phyloP scores from a whole-genome alignment of 2,329 filamentous ascomycete genomes.

The Fusarium annulatum region DNA sequence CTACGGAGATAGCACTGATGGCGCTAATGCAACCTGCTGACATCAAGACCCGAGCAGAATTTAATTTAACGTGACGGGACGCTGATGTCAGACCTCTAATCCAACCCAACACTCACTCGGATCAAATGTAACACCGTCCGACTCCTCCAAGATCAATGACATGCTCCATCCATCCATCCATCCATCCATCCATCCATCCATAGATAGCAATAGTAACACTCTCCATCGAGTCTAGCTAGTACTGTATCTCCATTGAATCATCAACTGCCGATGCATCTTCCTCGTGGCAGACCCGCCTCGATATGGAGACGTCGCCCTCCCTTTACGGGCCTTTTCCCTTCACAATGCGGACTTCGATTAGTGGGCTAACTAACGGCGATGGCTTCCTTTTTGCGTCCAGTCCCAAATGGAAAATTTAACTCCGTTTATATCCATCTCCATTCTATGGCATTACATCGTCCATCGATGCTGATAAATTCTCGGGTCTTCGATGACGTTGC shows the following conservation, averaged over 20 bases:
- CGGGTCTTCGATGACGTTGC: constrained; percentile 27
- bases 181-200: neutral
- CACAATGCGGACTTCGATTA: neutral
- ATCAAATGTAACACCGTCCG: neutral
- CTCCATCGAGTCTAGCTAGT: neutral
- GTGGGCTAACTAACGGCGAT: constrained; percentile 25
- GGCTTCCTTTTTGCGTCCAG: constrained; percentile 21
- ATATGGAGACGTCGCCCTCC: constrained; percentile 3
- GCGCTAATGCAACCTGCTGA: constrained; percentile 44
- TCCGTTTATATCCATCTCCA: constrained; percentile 23
- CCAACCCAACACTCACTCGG: neutral
- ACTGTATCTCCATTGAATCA: neutral
- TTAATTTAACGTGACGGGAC: neutral
- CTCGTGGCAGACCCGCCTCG: constrained; percentile 24
- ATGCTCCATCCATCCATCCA: neutral
- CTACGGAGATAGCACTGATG: neutral
- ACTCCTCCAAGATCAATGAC: neutral
- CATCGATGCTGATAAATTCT: constrained; percentile 23
- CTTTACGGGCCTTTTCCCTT: constrained; percentile 2
- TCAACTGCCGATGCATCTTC: constrained; percentile 11
- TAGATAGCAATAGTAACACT: neutral
- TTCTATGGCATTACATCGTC: constrained; percentile 1
- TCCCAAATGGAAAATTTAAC: neutral
- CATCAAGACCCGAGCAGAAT: constrained; percentile 17
- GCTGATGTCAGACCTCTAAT: constrained; percentile 35